Conservation (phyloP, 495 filamentous ascomycete species). For the Aspergillus nidulans region DNA sequence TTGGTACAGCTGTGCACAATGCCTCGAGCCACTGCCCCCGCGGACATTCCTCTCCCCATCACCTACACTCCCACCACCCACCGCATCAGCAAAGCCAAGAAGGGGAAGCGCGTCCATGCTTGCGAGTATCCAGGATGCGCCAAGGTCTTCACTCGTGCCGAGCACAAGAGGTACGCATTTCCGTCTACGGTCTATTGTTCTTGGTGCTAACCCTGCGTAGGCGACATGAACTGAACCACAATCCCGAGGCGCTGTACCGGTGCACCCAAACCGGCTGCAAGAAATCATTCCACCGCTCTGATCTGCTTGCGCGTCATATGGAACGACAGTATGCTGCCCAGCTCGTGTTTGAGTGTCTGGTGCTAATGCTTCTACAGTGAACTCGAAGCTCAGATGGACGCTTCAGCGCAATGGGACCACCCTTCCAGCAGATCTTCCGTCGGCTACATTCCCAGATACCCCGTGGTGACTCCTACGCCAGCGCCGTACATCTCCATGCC, state of each 20-base stretch:
- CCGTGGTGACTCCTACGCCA: slow-evolving; percentile 23
- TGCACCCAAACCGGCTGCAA: slow-evolving; percentile 68
- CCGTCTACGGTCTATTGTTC: background rate
- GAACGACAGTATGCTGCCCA: slow-evolving; percentile 68
- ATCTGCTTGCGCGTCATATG: slow-evolving; percentile 73
- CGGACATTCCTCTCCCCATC: slow-evolving; percentile 33
- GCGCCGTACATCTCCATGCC: slow-evolving; percentile 24
- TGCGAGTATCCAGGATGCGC: slow-evolving; percentile 60
- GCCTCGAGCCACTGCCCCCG: slow-evolving; percentile 20
- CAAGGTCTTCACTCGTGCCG: slow-evolving; percentile 81
- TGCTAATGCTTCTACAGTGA: slow-evolving; percentile 23
- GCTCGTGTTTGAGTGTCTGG: background rate
- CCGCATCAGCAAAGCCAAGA: slow-evolving; percentile 77
- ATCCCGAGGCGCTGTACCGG: slow-evolving; percentile 58
- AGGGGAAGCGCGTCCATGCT: slow-evolving; percentile 72
- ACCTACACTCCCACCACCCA: slow-evolving; percentile 67
- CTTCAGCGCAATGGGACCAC: slow-evolving; percentile 28
- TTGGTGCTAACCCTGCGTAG: slow-evolving; percentile 36
- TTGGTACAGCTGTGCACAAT: slow-evolving; percentile 10
- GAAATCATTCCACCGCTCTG: slow-evolving; percentile 74
- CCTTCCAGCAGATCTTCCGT: slow-evolving; percentile 19
- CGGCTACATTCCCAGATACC: slow-evolving; percentile 28
- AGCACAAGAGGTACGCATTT: slow-evolving; percentile 65
- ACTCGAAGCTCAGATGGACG: slow-evolving; percentile 38
- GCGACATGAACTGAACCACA: slow-evolving; percentile 85